These are phyloP conservation scores for Penicillium lagena DNA, from an alignment of 495 filamentous ascomycete species.

Conservation along the genomic window DNA sequence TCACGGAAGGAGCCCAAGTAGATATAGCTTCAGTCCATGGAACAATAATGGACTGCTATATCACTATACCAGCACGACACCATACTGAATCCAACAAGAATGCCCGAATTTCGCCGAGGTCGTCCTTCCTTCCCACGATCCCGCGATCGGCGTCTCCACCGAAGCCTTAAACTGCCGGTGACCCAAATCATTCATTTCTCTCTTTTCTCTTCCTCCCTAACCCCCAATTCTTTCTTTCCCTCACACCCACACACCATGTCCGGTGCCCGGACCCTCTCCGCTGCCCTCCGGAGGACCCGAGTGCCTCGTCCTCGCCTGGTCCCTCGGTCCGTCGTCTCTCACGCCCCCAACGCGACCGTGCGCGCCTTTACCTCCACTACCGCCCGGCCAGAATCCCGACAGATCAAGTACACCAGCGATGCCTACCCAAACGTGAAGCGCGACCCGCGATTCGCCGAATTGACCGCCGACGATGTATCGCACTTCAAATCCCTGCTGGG, in stretches of 20 bases:
- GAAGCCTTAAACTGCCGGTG: slow-evolving; percentile 4
- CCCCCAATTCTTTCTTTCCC: neutral
- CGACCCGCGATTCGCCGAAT: slow-evolving; percentile 59
- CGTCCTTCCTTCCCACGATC: neutral
- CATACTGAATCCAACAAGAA: neutral
- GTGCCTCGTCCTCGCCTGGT: slow-evolving; percentile 26
- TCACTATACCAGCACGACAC: too few relatives aligned
- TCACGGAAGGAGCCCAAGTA: too few relatives aligned
- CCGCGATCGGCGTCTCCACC: slow-evolving; percentile 16
- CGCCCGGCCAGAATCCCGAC: slow-evolving; percentile 31
- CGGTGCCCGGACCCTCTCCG: slow-evolving; percentile 29
- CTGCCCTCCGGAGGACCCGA: slow-evolving; percentile 34
- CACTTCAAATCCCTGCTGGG: slow-evolving; percentile 75
- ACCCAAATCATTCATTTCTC: neutral
- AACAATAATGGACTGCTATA: too few relatives aligned
- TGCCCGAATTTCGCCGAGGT: neutral
- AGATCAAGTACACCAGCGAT: slow-evolving; percentile 72
- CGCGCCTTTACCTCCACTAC: slow-evolving; percentile 32
- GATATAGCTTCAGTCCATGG: too few relatives aligned
- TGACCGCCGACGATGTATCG: slow-evolving; percentile 70
- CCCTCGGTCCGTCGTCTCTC: slow-evolving; percentile 16
- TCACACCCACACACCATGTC: slow-evolving; percentile 25
- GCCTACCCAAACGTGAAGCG: slow-evolving; percentile 79
- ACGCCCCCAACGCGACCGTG: slow-evolving; percentile 13
- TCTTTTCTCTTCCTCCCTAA: slow-evolving; percentile 8